Evolutionary conservation across 805 yeast genomes (phyloP).

Genomic region (Debaryomyces prosopidis): DNA sequence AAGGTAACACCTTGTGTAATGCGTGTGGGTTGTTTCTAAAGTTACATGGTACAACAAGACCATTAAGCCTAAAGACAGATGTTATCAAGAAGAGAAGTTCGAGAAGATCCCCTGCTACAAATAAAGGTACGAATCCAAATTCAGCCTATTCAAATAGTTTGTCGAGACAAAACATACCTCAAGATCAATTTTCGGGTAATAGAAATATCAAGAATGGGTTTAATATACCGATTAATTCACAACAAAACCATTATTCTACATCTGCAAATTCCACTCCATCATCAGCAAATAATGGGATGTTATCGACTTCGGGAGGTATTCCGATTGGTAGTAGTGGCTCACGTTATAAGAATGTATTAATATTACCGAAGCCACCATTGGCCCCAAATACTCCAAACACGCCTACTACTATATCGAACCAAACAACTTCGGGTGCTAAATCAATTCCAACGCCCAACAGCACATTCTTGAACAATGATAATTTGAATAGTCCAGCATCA

Average conservation of each 20-base stretch:
- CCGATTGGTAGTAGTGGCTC: constrained; percentile 8
- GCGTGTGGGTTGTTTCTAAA: constrained; percentile 65
- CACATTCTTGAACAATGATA: constrained; percentile 8
- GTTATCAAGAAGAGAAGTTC: constrained; percentile 58
- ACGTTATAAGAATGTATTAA: constrained; percentile 39
- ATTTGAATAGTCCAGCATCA: constrained; percentile 21
- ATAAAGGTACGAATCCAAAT: neutral
- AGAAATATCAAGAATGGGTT: constrained; percentile 1
- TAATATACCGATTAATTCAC: constrained; percentile 7
- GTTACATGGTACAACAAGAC: constrained; percentile 62
- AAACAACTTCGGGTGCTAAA: constrained; percentile 11
- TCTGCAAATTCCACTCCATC: constrained; percentile 1
- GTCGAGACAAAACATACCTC: neutral
- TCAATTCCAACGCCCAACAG: constrained; percentile 33
- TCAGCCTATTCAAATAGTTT: neutral
- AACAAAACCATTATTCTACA: neutral
- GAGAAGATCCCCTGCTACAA: constrained; percentile 23
- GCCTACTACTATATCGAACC: constrained; percentile 3
- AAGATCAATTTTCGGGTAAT: neutral
- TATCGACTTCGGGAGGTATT: constrained; percentile 4
- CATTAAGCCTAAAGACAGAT: constrained; percentile 56
- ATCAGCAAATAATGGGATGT: constrained; percentile 2
- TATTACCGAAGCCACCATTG: constrained; percentile 39
- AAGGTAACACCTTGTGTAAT: constrained; percentile 61
- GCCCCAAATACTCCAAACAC: constrained; percentile 14